phyloP scores from a whole-genome alignment of 257 asterid species.

The Mitragyna speciosa region DNA sequence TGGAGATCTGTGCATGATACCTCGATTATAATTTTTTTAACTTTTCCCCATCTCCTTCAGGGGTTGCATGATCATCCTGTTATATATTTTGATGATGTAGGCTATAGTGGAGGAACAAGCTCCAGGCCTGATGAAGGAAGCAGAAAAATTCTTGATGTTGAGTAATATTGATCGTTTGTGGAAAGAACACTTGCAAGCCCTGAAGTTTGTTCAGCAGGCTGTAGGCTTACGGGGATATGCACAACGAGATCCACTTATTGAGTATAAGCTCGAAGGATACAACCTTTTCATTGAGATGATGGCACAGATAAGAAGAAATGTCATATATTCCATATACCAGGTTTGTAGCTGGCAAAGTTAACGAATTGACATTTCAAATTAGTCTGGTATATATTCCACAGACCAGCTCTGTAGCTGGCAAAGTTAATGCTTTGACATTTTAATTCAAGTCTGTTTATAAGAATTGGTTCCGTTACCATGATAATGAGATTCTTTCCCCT shows the following conservation, averaged over 20 bases:
- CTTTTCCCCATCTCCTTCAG: neutral
- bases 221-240: conserved; percentile 98
- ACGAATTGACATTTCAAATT: neutral
- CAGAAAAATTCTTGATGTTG: conserved; percentile 87
- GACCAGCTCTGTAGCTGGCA: conserved; percentile 60
- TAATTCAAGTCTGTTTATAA: neutral
- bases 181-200: conserved; percentile 99
- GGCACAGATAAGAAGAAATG: conserved; percentile 96
- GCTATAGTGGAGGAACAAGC: conserved; percentile 92
- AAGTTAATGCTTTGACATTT: neutral
- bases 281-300: conserved; percentile 98
- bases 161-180: conserved; percentile 93
- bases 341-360: conserved; percentile 28
- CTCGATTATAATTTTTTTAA: too few relatives aligned
- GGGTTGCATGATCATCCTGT: conserved; percentile 2
- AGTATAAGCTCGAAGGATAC: conserved; percentile 97
- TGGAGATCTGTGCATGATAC: neutral
- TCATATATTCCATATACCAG: conserved; percentile 95
- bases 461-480: too few relatives aligned
- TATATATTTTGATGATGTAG: conserved; percentile 33
- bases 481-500: neutral
- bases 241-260: conserved; percentile 96
- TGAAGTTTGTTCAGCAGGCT: conserved; percentile 98
- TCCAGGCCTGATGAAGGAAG: conserved; percentile 95
- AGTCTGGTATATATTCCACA: conserved; percentile 59